Evolutionary conservation across 148 eudicot genomes (phyloP), one percentile per base, ranked within the genome.

Genomic region (Diospyros kaki): DNA sequence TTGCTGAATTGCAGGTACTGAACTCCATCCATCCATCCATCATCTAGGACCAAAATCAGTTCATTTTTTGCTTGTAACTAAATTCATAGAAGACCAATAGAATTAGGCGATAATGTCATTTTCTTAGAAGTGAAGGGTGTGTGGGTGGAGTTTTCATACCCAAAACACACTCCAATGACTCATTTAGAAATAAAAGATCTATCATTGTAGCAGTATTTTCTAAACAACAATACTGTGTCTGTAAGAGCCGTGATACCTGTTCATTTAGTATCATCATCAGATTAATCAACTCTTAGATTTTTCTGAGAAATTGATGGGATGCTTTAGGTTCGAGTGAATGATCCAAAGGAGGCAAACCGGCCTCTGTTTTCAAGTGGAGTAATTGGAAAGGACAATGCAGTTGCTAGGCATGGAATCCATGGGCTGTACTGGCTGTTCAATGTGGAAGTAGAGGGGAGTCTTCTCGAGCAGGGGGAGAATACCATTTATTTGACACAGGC

Each of bases 341-440:
- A 88, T 73, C 77, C 79, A 75, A 75, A 79, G 28, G 28, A 28
- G 39, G 77, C 81, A 62, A 81, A 63, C 40, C 83, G 84, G 8
- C 87, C 91, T 15, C 7, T 86, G 28, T 88, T 88, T 60, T 74
- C 89, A 56, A 88, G 86, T 17, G 81, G 80, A 58, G 54, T 78
- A 18, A 78, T 88, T 62, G 91, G 91, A 71, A 80, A 84, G 71
- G 86, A 84, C 78, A 88, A 88, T 66, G 78, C 89, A 8, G 45
- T 88, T 4, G 89, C 91, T 54, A 79, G 91, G 64, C 91, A 88
- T 64, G 91, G 91, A 0, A 82, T 80, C 53, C 91, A 86, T 72
- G 91, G 91, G 6, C 83, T 88, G 12, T 82, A 84, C 50, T 84
- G 87, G 89, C 68, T 88, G 5, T 88, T 80, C 59, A 86, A 45